These are phyloP conservation scores for Pyrenophora teres DNA, from an alignment of 2,329 filamentous ascomycete genomes.

Conservation along the genomic window DNA sequence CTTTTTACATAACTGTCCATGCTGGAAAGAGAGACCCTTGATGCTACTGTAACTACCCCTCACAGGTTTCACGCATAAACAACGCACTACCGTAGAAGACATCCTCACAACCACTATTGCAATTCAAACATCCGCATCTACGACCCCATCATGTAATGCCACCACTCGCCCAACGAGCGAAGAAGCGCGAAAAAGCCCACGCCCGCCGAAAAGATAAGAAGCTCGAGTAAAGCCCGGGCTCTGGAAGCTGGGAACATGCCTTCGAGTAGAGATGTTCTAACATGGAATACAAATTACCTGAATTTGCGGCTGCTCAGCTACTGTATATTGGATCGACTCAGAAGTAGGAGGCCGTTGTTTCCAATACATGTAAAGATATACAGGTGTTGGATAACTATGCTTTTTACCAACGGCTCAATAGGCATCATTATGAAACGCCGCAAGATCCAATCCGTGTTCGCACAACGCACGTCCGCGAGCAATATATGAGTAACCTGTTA, in stretches of 20 bases:
- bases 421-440: neutral
- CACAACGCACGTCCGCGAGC: neutral
- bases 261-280: neutral
- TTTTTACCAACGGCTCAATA: neutral
- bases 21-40: too few relatives aligned
- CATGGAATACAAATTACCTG: neutral
- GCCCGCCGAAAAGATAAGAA: neutral
- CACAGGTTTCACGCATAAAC: too few relatives aligned
- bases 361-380: too few relatives aligned
- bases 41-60: too few relatives aligned
- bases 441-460: neutral
- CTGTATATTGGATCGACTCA: too few relatives aligned
- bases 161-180: neutral
- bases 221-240: neutral
- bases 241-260: neutral
- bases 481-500: neutral
- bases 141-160: neutral
- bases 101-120: too few relatives aligned
- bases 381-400: neutral
- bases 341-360: too few relatives aligned
- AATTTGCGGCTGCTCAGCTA: neutral
- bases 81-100: too few relatives aligned
- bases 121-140: neutral
- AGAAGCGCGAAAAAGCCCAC: neutral
- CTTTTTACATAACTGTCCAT: too few relatives aligned